Conservation (phyloP, 805 yeast genomes). For the Hanseniaspora singularis region DNA sequence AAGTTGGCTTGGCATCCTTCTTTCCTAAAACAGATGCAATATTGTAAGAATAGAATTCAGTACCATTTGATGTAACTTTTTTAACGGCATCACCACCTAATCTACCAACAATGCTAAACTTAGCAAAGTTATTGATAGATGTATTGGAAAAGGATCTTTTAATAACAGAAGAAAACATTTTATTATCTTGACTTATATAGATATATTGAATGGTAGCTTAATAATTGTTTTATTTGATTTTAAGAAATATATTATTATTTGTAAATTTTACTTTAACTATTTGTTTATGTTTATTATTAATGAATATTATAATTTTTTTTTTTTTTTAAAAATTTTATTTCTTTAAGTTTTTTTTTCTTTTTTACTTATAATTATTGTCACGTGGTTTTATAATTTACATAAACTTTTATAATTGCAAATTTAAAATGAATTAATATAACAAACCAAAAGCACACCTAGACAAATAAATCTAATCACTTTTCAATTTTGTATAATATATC, state of each 20-base stretch:
- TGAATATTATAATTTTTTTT: too few species aligned
- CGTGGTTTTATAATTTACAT: too few species aligned
- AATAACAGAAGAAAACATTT: slow-evolving; percentile 8
- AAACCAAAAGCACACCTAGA: too few species aligned
- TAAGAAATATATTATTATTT: neutral
- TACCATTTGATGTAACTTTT: neutral
- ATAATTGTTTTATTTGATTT: too few species aligned
- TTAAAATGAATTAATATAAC: too few species aligned
- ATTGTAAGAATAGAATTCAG: slow-evolving; percentile 4
- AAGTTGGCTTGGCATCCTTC: slow-evolving; percentile 1
- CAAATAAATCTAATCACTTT: too few species aligned
- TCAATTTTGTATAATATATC: too few species aligned
- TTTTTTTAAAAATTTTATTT: too few species aligned
- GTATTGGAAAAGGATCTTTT: slow-evolving; percentile 12
- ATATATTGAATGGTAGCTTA: neutral
- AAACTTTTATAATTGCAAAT: too few species aligned
- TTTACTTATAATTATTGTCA: too few species aligned
- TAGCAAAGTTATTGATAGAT: neutral
- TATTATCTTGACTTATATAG: neutral
- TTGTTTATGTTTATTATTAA: too few species aligned
- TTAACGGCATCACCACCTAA: slow-evolving; percentile 3
- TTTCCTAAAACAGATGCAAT: slow-evolving; percentile 5
- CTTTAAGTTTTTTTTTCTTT: too few species aligned
- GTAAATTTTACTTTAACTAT: neutral
- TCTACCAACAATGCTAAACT: slow-evolving; percentile 10